A percentile compares a stretch with the other conserved stretches of the same genome.
Evolutionary conservation across 129 eudicot species (phyloP).

Genomic region (Saposhnikovia divaricata): DNA sequence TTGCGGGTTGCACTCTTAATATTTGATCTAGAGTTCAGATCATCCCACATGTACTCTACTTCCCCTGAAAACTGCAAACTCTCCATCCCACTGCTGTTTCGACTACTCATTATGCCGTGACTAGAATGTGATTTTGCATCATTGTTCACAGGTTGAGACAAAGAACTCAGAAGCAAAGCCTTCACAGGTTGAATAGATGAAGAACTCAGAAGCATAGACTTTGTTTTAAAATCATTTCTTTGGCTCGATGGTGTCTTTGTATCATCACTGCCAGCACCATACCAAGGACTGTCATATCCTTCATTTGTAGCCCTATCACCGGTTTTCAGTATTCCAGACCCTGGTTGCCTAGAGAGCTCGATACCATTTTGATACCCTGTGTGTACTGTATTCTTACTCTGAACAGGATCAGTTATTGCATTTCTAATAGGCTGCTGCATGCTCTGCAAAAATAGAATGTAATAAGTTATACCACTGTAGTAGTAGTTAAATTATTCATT

Average conservation of each 20-base stretch:
- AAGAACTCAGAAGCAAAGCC: slow-evolving; percentile 20
- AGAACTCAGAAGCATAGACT: slow-evolving; percentile 29
- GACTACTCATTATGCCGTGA: slow-evolving; percentile 20
- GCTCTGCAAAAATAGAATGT: slow-evolving; percentile 28
- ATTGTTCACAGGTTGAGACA: slow-evolving; percentile 20
- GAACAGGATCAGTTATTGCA: slow-evolving; percentile 23
- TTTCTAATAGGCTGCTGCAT: slow-evolving; percentile 39
- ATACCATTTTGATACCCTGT: slow-evolving; percentile 46
- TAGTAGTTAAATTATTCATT: not conserved
- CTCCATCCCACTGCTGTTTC: slow-evolving; percentile 31
- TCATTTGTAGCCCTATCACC: slow-evolving; percentile 32
- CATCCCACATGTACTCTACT: slow-evolving; percentile 79
- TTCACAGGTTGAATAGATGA: slow-evolving; percentile 22
- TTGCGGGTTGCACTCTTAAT: slow-evolving; percentile 22
- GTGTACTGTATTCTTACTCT: slow-evolving; percentile 37
- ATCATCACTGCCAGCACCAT: slow-evolving; percentile 33
- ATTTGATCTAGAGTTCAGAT: slow-evolving; percentile 32
- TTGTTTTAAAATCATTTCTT: slow-evolving; percentile 47
- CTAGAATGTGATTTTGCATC: slow-evolving; percentile 28
- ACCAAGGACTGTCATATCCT: slow-evolving; percentile 43
- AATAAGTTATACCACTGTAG: not conserved
- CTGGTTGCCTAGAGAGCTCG: slow-evolving; percentile 32
- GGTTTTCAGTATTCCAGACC: slow-evolving; percentile 24
- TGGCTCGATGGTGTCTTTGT: slow-evolving; percentile 33
- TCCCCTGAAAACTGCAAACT: slow-evolving; percentile 81